A percentile compares a stretch with the other conserved stretches of the same genome.
These are phyloP conservation scores for Erodium moschatum DNA, from an alignment of 441 rosid genomes.

Conservation along the genomic window DNA sequence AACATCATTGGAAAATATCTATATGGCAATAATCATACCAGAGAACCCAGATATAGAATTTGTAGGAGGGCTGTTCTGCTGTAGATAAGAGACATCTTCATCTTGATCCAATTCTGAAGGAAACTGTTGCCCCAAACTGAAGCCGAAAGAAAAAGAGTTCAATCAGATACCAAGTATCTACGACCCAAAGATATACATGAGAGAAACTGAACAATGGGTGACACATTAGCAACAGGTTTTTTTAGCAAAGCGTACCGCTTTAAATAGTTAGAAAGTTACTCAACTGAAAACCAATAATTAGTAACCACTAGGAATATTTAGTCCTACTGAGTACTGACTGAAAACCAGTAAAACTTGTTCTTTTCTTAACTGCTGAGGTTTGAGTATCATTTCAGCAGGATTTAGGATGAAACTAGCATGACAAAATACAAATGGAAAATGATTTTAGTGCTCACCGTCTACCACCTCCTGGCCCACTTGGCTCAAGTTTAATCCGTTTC, in stretches of 20 bases:
- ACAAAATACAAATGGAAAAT: slow-evolving; percentile 8
- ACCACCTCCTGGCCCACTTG: slow-evolving; percentile 32
- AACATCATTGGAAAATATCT: slow-evolving; percentile 1
- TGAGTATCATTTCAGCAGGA: slow-evolving; percentile 8
- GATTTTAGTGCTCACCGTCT: slow-evolving; percentile 27
- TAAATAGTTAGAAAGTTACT: not conserved
- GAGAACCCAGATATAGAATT: slow-evolving; percentile 28
- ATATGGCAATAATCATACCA: slow-evolving; percentile 30
- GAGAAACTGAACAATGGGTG: slow-evolving; percentile 4
- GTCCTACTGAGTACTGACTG: not conserved
- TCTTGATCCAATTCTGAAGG: slow-evolving; percentile 26
- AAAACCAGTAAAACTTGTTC: not conserved
- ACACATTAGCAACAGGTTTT: not conserved
- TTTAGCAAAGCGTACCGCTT: not conserved
- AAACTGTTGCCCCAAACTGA: slow-evolving; percentile 35
- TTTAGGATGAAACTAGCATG: slow-evolving; percentile 4
- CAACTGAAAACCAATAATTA: not conserved
- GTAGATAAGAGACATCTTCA: slow-evolving; percentile 26
- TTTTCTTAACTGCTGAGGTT: slow-evolving; percentile 10
- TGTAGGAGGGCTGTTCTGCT: slow-evolving; percentile 31
- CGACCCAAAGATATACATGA: not conserved
- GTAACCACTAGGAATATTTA: not conserved
- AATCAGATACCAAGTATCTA: slow-evolving; percentile 10
- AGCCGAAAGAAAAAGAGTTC: slow-evolving; percentile 15
- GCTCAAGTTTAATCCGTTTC: slow-evolving; percentile 45